Evolutionary conservation across 23 red algal genomes (phyloP), one percentile per base, ranked within the genome.

Genomic region (Gracilariopsis chorda): DNA sequence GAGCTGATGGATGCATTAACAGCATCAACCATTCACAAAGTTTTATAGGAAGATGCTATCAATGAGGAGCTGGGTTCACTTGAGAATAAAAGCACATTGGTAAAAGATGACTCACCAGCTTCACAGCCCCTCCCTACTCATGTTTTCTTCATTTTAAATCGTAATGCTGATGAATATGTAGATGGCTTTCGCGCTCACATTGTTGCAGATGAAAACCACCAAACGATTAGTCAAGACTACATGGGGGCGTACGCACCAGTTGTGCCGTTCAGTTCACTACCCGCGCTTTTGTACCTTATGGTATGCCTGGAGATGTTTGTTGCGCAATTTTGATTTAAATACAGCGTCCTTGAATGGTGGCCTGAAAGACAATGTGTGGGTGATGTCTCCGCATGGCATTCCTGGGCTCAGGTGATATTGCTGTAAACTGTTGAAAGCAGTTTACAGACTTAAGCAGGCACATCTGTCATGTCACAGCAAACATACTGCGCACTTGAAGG

Each of bases 61-160:
- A 45, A 80, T 16, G 76, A 17, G 7, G 76, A 80, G 24, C 49
- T 80, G 51, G 45, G 6, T 5, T 80, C 51, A 40, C 49, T 55
- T 16, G 45, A 80, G 20, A 11, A 16, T 23, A 80, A 56, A 33
- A 58, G 36, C 20, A 80, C 76, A 17, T 80, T 39, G 76, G 7
- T 11, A 17, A n/a, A 40, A n/a, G 76, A 80, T 33, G 41, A 55
- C 20, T 7, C 34, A 58, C 55, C 77, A 16, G 49, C 20, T 14
- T 23, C 40, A 30, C 77, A 82, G 21, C 77, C 77, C 13, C 53
- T 82, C 2, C 55, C 77, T 1, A 82, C 77, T 48, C 77, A 60
- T 39, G 30, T 61, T 43, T 44, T 60, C 7, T 49, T 60, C 29
- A 77, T 30, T 13, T 24, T 77, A 2, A 77, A 36, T 13, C 37